Evolutionary conservation across 208 protist genomes (phyloP).

Genomic region (Lotmaria passim): DNA sequence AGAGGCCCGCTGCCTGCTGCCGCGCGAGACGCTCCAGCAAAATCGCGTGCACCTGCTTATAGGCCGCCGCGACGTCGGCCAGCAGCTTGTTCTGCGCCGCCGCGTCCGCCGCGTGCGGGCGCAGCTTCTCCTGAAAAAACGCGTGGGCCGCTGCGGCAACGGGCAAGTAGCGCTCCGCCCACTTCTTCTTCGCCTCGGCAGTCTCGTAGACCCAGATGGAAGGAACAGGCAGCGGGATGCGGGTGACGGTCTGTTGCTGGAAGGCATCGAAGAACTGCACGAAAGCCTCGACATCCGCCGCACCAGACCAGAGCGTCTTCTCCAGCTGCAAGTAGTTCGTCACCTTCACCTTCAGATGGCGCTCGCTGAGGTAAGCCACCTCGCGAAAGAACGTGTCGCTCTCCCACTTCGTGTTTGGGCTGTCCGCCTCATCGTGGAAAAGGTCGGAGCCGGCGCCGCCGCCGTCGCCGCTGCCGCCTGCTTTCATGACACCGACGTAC

Average conservation of each 20-base stretch:
- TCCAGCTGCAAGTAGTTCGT: slow-evolving; percentile 82
- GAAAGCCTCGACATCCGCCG: slow-evolving; percentile 51
- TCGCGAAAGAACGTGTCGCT: slow-evolving; percentile 80
- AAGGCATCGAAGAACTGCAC: slow-evolving; percentile 68
- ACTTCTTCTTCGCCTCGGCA: slow-evolving; percentile 57
- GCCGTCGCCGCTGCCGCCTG: not conserved
- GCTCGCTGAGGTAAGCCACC: slow-evolving; percentile 69
- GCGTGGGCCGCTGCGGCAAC: slow-evolving; percentile 46
- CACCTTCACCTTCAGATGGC: slow-evolving; percentile 75
- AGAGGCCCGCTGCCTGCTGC: slow-evolving; percentile 46
- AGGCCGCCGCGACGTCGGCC: slow-evolving; percentile 44
- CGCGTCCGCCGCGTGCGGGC: slow-evolving; percentile 29
- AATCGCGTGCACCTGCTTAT: slow-evolving; percentile 55
- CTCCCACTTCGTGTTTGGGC: slow-evolving; percentile 79
- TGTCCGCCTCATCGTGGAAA: slow-evolving; percentile 83
- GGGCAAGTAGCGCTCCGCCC: slow-evolving; percentile 79
- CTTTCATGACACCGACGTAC: slow-evolving; percentile 56
- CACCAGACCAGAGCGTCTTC: slow-evolving; percentile 45
- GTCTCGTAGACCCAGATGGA: slow-evolving; percentile 85
- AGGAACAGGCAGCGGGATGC: slow-evolving; percentile 73
- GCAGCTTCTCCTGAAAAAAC: slow-evolving; percentile 72
- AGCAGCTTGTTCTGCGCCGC: slow-evolving; percentile 47
- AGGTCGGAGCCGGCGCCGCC: slow-evolving; percentile 26
- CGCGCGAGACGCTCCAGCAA: slow-evolving; percentile 46
- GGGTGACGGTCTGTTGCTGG: slow-evolving; percentile 75